These are phyloP conservation scores for Phytophthora tubulina DNA, from an alignment of 352 stramenopile genomes.

Conservation along the genomic window DNA sequence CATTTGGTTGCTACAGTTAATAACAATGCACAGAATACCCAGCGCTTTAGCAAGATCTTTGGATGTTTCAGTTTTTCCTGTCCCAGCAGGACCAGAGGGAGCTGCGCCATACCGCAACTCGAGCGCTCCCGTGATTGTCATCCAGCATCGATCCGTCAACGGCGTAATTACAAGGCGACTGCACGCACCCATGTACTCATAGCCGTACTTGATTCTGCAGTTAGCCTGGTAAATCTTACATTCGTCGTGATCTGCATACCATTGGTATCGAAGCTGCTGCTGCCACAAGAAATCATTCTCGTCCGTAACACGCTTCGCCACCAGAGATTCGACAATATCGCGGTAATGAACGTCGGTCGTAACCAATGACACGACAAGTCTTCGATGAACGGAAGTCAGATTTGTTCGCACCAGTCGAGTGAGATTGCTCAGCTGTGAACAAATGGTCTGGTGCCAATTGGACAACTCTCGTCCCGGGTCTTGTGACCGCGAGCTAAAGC, in stretches of 20 bases:
- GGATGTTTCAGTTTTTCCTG: conserved; percentile 95
- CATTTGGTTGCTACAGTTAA: conserved; percentile 97
- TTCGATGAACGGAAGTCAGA: conserved; percentile 64
- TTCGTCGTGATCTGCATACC: conserved; percentile 70
- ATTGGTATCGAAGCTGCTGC: conserved; percentile 85
- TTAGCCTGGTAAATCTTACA: conserved; percentile 72
- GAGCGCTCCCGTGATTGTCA: conserved; percentile 93
- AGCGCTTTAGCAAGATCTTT: conserved; percentile 94
- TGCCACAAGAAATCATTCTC: conserved; percentile 74
- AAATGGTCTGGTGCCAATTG: conserved; percentile 79
- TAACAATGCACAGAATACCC: conserved; percentile 94
- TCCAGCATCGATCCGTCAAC: conserved; percentile 94
- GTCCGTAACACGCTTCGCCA: conserved; percentile 57
- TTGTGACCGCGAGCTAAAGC: conserved; percentile 60
- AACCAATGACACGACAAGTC: conserved; percentile 72
- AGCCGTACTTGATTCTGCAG: conserved; percentile 84
- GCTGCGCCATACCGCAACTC: conserved; percentile 89
- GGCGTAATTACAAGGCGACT: conserved; percentile 94
- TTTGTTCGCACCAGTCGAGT: conserved; percentile 72
- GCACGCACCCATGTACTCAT: conserved; percentile 94
- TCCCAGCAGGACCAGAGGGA: conserved; percentile 90
- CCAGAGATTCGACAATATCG: conserved; percentile 78
- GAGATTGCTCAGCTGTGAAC: conserved; percentile 68
- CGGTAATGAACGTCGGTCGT: conserved; percentile 84
- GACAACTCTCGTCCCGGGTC: conserved; percentile 62